Conservation (phyloP, 2,329 filamentous ascomycete genomes). For the Acrodontium crateriforme region DNA sequence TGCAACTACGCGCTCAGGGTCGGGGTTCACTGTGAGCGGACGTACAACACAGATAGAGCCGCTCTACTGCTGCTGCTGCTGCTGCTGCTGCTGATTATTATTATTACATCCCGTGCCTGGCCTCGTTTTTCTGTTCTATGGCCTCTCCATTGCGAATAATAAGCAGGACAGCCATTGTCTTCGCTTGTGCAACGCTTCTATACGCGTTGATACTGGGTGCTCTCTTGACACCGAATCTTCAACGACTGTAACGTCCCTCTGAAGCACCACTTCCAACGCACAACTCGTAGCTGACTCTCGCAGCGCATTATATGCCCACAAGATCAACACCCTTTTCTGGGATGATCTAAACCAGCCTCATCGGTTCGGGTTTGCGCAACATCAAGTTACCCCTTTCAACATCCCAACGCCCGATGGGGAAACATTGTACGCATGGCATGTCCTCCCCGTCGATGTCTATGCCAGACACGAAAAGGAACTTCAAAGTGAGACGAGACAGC, state of each 20-base stretch:
- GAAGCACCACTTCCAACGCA: no score
- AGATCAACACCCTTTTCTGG: slow-evolving; percentile 56
- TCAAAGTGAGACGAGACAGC: slow-evolving; percentile 30
- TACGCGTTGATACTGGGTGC: slow-evolving; percentile 18
- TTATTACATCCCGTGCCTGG: no score
- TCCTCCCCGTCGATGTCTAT: slow-evolving; percentile 68
- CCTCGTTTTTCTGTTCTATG: no score
- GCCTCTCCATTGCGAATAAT: no score
- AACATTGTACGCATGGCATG: slow-evolving; percentile 77
- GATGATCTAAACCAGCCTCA: slow-evolving; percentile 63
- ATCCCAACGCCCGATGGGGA: slow-evolving; percentile 62
- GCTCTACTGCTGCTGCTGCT: no score
- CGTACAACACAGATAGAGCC: no score
- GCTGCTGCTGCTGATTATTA: no score
- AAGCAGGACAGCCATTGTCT: no score
- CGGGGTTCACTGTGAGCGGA: no score
- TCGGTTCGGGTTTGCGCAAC: slow-evolving; percentile 72
- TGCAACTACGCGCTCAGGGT: no score
- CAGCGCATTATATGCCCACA: slow-evolving; percentile 74
- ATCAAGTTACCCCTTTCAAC: slow-evolving; percentile 78
- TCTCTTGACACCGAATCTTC: slow-evolving; percentile 51
- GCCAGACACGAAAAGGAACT: slow-evolving; percentile 54
- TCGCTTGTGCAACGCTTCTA: slow-evolving; percentile 11
- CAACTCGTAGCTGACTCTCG: background rate
- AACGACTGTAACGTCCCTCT: slow-evolving; percentile 32